Evolutionary conservation across 805 yeast genomes (phyloP).

Genomic region (Yamadazyma philogaea): DNA sequence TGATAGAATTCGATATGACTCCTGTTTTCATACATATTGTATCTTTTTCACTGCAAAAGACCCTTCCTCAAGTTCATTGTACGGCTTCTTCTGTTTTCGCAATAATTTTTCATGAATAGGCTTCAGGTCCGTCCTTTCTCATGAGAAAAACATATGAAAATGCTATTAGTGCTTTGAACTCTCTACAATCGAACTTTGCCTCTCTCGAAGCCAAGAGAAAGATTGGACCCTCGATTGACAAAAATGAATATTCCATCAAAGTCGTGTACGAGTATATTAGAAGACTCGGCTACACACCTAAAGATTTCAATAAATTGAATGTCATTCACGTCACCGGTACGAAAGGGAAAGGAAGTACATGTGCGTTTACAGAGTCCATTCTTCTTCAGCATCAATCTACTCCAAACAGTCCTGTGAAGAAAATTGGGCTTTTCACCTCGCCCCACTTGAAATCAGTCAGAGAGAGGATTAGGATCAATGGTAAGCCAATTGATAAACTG

Average conservation of each 20-base stretch:
- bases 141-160: constrained; percentile 44
- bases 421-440: constrained; percentile 91
- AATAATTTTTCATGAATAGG: neutral
- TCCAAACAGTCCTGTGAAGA: constrained; percentile 34
- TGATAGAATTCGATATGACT: no score
- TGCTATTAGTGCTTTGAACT: constrained; percentile 81
- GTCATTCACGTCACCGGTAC: constrained; percentile 95
- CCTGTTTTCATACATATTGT: neutral
- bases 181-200: constrained; percentile 88
- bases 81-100: neutral
- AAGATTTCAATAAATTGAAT: constrained; percentile 71
- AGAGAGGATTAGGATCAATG: constrained; percentile 86
- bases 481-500: constrained; percentile 76
- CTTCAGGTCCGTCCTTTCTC: neutral
- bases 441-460: constrained; percentile 94
- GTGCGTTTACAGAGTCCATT: constrained; percentile 88
- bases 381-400: constrained; percentile 53
- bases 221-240: constrained; percentile 57
- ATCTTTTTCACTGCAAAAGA: neutral
- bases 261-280: constrained; percentile 62
- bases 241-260: constrained; percentile 64
- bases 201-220: constrained; percentile 78
- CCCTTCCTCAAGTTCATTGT: neutral
- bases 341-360: constrained; percentile 97
- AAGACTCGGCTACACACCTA: constrained; percentile 43